Conservation (phyloP, 495 filamentous ascomycete species). For the Darksidea phi region DNA sequence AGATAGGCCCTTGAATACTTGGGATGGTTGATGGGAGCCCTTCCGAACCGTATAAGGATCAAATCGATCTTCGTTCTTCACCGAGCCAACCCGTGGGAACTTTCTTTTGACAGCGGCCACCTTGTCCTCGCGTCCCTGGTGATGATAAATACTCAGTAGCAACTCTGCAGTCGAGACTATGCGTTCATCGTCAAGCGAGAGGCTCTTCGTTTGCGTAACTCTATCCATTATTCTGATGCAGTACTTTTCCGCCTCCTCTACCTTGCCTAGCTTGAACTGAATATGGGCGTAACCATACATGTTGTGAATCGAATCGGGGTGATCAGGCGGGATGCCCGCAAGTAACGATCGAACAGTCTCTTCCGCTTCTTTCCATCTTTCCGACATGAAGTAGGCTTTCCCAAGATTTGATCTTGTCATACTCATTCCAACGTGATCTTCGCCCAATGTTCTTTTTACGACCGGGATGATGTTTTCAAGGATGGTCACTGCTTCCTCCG, state of each 20-base stretch:
- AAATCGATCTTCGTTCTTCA: conserved; percentile 4
- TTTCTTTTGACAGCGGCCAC: conserved; percentile 1
- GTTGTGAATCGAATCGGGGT: conserved; percentile 21
- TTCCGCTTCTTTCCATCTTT: conserved; percentile 35
- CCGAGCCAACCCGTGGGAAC: neutral
- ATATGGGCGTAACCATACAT: conserved; percentile 21
- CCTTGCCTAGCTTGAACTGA: conserved; percentile 18
- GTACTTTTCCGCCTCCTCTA: conserved; percentile 19
- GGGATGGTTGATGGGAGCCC: too few species aligned
- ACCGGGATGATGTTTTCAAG: conserved; percentile 38
- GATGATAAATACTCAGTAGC: conserved; percentile 31
- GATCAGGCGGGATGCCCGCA: neutral
- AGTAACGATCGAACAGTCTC: conserved; percentile 25
- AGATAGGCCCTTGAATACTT: too few species aligned
- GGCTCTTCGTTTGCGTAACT: conserved; percentile 10
- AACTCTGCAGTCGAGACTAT: conserved; percentile 32
- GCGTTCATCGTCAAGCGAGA: conserved; percentile 30
- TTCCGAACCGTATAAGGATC: conserved; percentile 14
- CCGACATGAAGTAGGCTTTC: conserved; percentile 34
- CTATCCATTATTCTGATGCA: conserved; percentile 21
- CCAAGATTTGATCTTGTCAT: conserved; percentile 43
- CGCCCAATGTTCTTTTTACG: conserved; percentile 36
- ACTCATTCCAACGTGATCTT: conserved; percentile 37
- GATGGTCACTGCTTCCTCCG: conserved; percentile 36
- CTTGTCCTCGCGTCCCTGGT: conserved; percentile 1